Evolutionary conservation across 179 eudicot genomes (phyloP), one percentile per base, ranked within the genome.

Genomic region (Gypsophila paniculata): DNA sequence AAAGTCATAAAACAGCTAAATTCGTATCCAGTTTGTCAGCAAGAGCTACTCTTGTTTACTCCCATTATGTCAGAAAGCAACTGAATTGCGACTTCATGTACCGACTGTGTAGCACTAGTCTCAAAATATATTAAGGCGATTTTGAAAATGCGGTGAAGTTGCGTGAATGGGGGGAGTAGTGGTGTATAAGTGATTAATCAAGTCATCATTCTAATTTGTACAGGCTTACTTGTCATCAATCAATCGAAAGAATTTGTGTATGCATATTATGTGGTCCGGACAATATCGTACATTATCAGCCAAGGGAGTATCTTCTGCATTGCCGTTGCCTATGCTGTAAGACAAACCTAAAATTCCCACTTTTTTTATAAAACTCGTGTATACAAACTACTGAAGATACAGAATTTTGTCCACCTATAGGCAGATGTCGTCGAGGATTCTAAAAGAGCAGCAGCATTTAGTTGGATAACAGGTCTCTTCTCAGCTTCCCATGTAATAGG

Each of bases 241-340:
- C 81, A 86, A 70, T 86, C 96, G 49, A 85, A 72, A 80, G 84
- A 72, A 42, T 80, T 85, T 70, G 90, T 91, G 10, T 91, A 91
- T 77, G 88, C 87, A 57, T 91, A 89, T 74, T 91, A 89, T 59
- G 77, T 83, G 57, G 67, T 89, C 57, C 93, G 97, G 55, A 89
- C 96, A 49, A 54, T 91, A 36, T 89, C 97, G 62, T 82, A 77
- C 73, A 86, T 89, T 42, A 84, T 89, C 74, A 91, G 96, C 79
- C 93, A 89, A 68, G 93, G 97, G 83, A 91, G 96, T 79, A 91
- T 91, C 72, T 88, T 91, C 85, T 89, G 93, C 91, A 91, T 89
- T 69, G 74, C 96, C 60, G 93, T 86, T 72, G 96, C 97, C 69
- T 91, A 91, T 82, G 93, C 85, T 79, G 97, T 89, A 86, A 88